Conservation (phyloP, 2,329 filamentous ascomycete genomes). For the Sclerotinia borealis region DNA sequence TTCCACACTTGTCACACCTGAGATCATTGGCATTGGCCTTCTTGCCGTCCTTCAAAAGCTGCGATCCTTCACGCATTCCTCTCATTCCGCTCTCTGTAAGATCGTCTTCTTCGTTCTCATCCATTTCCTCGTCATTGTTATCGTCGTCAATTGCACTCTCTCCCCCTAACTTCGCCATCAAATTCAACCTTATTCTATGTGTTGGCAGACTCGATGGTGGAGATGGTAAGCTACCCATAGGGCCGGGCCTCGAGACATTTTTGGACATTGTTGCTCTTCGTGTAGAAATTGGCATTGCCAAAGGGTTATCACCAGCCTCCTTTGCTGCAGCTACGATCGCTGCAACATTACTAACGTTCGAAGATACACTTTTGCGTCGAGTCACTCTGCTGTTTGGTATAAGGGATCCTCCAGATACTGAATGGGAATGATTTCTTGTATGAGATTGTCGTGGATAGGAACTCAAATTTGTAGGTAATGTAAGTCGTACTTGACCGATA, state of each 20-base stretch:
- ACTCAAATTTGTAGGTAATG: constrained; percentile 50
- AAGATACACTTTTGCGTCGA: constrained; percentile 87
- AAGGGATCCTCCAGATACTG: constrained; percentile 68
- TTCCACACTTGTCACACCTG: constrained; percentile 95
- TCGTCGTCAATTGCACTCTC: constrained; percentile 68
- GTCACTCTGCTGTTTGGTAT: constrained; percentile 81
- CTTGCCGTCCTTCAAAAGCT: constrained; percentile 70
- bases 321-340: constrained; percentile 68
- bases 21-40: constrained; percentile 79
- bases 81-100: constrained; percentile 45
- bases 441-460: constrained; percentile 45
- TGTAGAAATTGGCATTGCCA: constrained; percentile 51
- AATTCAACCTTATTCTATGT: constrained; percentile 41
- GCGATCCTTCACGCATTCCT: constrained; percentile 80
- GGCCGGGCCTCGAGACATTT: constrained; percentile 47
- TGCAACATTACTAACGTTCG: constrained; percentile 67
- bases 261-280: constrained; percentile 68
- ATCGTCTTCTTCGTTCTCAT: constrained; percentile 40
- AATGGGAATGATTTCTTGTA: constrained; percentile 70
- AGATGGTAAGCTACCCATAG: constrained; percentile 53
- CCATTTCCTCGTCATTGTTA: constrained; percentile 50
- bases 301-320: constrained; percentile 54
- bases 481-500: constrained; percentile 56
- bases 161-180: constrained; percentile 45
- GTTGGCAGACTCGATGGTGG: constrained; percentile 64